Conservation (phyloP, 148 eudicot species). For the Euryodendron excelsum region DNA sequence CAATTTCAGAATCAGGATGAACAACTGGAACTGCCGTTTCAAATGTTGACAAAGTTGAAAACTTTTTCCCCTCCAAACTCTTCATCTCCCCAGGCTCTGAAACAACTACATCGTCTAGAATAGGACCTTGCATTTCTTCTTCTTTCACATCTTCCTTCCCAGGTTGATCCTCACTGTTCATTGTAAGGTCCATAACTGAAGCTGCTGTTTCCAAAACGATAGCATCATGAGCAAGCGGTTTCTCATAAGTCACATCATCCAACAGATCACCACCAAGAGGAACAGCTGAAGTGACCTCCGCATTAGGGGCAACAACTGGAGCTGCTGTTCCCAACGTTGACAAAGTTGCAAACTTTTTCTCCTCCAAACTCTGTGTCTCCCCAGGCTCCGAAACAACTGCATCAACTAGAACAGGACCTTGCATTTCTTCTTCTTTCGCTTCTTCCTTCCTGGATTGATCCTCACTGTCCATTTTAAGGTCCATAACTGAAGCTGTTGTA, state of each 20-base stretch:
- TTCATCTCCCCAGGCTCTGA: constrained; percentile 10
- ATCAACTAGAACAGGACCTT: background rate
- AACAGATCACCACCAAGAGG: constrained; percentile 1
- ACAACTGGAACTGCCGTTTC: constrained; percentile 16
- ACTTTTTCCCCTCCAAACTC: no score
- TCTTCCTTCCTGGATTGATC: background rate
- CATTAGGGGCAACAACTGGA: constrained; percentile 4
- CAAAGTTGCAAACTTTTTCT: no score
- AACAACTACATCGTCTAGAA: constrained; percentile 1
- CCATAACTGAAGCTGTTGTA: background rate
- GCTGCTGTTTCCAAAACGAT: background rate
- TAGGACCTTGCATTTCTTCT: background rate
- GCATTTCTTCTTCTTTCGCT: background rate
- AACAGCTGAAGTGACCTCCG: constrained; percentile 3
- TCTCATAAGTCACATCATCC: background rate
- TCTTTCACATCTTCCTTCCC: background rate
- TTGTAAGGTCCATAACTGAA: background rate
- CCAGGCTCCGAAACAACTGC: constrained; percentile 6
- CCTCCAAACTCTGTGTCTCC: no score
- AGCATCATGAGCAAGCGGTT: background rate
- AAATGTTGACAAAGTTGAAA: background rate
- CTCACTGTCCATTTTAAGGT: background rate
- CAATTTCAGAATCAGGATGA: constrained; percentile 5
- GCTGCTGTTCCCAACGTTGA: constrained; percentile 12
- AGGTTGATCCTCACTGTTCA: background rate